These are phyloP conservation scores for Pyrenochaeta sp. DNA, from an alignment of 2,329 filamentous ascomycete genomes.

Conservation along the genomic window DNA sequence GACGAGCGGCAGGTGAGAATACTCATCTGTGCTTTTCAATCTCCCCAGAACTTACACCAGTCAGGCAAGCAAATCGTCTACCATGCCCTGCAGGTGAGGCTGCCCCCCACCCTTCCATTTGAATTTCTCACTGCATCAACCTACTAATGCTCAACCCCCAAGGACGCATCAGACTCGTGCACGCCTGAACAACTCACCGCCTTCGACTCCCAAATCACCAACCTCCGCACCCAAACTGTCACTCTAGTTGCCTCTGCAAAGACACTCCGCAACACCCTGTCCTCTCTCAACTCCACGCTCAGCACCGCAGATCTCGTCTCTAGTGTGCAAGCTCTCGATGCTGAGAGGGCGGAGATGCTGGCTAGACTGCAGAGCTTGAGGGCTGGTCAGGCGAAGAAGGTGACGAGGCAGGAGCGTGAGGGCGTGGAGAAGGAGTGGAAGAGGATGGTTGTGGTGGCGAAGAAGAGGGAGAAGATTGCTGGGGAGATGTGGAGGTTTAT, in stretches of 20 bases:
- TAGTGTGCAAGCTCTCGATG: conserved; percentile 54
- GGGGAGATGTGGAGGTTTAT: conserved; percentile 61
- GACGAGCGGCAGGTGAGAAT: conserved; percentile 60
- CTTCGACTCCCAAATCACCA: conserved; percentile 59
- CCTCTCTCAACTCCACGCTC: conserved; percentile 57
- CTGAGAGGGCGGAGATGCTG: conserved; percentile 54
- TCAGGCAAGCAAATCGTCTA: conserved; percentile 70
- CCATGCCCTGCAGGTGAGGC: conserved; percentile 62
- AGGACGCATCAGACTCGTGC: conserved; percentile 61
- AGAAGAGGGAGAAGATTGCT: conserved; percentile 58
- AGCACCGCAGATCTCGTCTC: conserved; percentile 61
- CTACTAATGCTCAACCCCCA: neutral
- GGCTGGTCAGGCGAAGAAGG: conserved; percentile 53
- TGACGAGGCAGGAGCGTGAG: conserved; percentile 59
- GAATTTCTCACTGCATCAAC: neutral
- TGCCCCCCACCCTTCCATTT: neutral
- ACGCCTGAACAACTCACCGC: conserved; percentile 59
- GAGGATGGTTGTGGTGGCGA: conserved; percentile 51
- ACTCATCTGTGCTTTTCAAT: neutral
- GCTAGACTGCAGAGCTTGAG: conserved; percentile 53
- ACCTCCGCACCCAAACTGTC: conserved; percentile 56
- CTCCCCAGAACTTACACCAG: conserved; percentile 4
- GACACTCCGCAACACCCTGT: conserved; percentile 57
- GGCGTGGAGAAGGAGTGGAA: conserved; percentile 57
- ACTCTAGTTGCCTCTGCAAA: conserved; percentile 58